Percentiles rank a stretch among this genome's conserved stretches.
Evolutionary conservation across 108 stramenopile species (phyloP).

Genomic region (Epipyxis sp.): DNA sequence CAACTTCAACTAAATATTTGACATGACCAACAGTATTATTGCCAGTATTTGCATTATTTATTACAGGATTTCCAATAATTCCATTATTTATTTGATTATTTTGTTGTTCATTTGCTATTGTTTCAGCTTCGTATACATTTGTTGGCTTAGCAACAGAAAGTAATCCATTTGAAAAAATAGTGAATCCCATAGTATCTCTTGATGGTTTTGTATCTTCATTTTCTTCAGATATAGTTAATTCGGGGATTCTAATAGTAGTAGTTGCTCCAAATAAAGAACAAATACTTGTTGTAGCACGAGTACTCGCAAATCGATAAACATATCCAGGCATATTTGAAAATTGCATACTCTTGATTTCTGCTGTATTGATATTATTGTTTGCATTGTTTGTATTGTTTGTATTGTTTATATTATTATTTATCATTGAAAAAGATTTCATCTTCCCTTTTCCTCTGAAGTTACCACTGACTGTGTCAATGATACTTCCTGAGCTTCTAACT

Average conservation of each 20-base stretch:
- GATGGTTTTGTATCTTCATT: background rate
- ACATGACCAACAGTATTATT: background rate
- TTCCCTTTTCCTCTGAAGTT: background rate
- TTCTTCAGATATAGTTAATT: background rate
- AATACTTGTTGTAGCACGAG: background rate
- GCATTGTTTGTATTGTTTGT: no score
- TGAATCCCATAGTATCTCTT: background rate
- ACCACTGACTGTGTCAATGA: background rate
- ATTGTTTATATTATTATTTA: no score
- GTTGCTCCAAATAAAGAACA: slow-evolving; percentile 23
- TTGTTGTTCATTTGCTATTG: background rate
- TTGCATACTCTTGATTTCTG: no score
- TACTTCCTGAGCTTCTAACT: background rate
- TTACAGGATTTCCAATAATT: background rate
- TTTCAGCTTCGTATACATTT: no score
- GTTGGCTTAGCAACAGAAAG: background rate
- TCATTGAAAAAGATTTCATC: background rate
- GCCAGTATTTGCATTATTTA: background rate
- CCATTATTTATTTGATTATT: background rate
- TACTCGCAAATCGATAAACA: slow-evolving; percentile 27
- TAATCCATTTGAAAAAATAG: background rate
- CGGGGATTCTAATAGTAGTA: background rate
- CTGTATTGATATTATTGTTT: no score
- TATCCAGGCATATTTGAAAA: slow-evolving; percentile 15
- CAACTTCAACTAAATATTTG: background rate